Conservation (phyloP, 2,329 filamentous ascomycete species). For the Rhynchosporium secalis region DNA sequence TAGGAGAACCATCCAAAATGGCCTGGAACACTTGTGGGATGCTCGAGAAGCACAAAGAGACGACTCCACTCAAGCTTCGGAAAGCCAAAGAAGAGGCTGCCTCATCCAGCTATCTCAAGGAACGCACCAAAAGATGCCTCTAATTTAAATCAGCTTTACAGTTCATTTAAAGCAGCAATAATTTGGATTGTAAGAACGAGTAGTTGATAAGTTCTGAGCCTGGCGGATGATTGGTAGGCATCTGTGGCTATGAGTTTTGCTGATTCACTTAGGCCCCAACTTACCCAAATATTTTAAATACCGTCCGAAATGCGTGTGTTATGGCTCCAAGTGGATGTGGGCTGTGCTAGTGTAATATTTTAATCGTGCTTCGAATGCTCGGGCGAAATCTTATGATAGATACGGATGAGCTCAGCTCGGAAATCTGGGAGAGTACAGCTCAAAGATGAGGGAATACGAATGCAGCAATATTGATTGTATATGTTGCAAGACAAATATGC, state of each 20-base stretch:
- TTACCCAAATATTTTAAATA: not conserved
- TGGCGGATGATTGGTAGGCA: not conserved
- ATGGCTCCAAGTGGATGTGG: no score
- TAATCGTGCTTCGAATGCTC: no score
- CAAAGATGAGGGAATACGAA: no score
- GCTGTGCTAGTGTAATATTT: no score
- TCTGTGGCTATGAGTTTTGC: not conserved
- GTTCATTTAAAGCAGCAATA: not conserved
- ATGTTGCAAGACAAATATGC: no score
- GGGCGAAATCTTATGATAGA: no score
- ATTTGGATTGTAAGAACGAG: not conserved
- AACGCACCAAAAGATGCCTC: not conserved
- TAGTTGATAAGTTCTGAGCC: not conserved
- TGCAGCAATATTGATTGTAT: no score
- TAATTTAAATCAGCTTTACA: not conserved
- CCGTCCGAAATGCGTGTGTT: not conserved
- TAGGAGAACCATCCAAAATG: not conserved
- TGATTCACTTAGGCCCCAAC: not conserved
- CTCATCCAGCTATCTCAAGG: not conserved
- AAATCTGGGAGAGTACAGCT: no score
- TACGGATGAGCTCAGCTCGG: no score
- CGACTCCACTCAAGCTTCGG: not conserved
- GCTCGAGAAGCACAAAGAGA: not conserved
- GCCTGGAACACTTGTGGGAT: not conserved
- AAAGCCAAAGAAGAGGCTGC: not conserved